Evolutionary conservation across 441 rosid species (phyloP).

Genomic region (Capsella rubella): DNA sequence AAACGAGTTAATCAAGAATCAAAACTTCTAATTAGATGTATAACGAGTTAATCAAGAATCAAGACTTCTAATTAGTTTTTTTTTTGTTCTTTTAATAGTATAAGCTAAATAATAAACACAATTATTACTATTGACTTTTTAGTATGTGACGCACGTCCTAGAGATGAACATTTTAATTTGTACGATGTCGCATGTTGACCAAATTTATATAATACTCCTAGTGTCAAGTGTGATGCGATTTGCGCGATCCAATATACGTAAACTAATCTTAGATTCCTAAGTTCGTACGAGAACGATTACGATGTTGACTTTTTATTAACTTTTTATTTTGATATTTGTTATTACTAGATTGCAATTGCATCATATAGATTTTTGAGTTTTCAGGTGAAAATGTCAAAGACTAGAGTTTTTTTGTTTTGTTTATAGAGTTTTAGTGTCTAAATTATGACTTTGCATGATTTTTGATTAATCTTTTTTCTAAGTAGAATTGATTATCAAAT

Average conservation of each 20-base stretch:
- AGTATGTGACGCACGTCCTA: constrained; percentile 22
- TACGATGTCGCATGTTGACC: constrained; percentile 23
- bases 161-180: too few species aligned
- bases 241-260: neutral
- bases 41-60: constrained; percentile 1
- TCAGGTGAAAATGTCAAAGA: too few species aligned
- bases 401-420: too few species aligned
- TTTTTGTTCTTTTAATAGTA: neutral
- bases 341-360: too few species aligned
- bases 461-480: too few species aligned
- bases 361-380: too few species aligned
- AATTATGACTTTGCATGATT: too few species aligned
- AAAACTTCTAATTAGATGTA: neutral
- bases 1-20: neutral
- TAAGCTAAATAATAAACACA: neutral
- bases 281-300: neutral
- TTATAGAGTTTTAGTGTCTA: too few species aligned
- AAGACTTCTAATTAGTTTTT: neutral
- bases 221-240: neutral
- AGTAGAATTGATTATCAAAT: too few species aligned
- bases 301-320: too few species aligned
- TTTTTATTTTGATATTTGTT: too few species aligned
- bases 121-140: constrained; percentile 22
- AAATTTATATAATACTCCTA: neutral
- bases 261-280: neutral